These are phyloP conservation scores for maize (Zea mays) DNA, from an alignment of 176 grass and related monocot genomes.

Conservation along the genomic window DNA sequence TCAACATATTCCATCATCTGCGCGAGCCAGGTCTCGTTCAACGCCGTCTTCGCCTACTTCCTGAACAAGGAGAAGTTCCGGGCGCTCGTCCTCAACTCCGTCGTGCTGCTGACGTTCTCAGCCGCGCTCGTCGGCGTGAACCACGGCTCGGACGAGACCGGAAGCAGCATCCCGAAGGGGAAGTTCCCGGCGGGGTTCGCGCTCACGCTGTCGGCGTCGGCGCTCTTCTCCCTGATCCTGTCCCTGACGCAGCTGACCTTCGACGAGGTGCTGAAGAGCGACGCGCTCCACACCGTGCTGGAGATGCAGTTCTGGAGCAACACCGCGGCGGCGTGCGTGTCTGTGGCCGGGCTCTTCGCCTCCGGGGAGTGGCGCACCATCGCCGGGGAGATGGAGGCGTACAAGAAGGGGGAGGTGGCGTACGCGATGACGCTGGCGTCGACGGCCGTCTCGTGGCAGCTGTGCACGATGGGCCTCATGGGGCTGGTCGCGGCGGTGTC, in stretches of 20 bases:
- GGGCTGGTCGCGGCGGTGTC: constrained; percentile 66
- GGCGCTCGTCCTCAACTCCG: constrained; percentile 63
- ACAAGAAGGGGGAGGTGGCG: constrained; percentile 49
- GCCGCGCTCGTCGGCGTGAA: constrained; percentile 51
- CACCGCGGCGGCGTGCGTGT: constrained; percentile 36
- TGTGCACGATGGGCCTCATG: constrained; percentile 58
- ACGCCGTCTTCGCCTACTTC: constrained; percentile 75
- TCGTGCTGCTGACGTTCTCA: constrained; percentile 68
- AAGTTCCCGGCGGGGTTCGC: constrained; percentile 51
- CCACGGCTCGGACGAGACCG: constrained; percentile 27
- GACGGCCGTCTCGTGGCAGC: constrained; percentile 66
- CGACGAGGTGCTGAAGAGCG: constrained; percentile 52
- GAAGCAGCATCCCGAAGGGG: constrained; percentile 26
- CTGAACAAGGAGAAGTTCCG: constrained; percentile 62
- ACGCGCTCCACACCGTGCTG: constrained; percentile 41
- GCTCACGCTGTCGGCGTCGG: constrained; percentile 54
- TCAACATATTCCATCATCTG: constrained; percentile 60
- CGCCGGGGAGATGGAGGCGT: constrained; percentile 51
- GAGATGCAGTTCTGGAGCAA: constrained; percentile 67
- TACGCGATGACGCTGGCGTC: constrained; percentile 69
- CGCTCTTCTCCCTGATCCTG: constrained; percentile 60
- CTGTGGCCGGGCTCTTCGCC: constrained; percentile 55
- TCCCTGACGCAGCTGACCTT: constrained; percentile 74
- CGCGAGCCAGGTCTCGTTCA: constrained; percentile 64
- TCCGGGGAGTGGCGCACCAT: constrained; percentile 59